Conservation (phyloP, 768 basidiomycete species). For the Dentipellis sp. region DNA sequence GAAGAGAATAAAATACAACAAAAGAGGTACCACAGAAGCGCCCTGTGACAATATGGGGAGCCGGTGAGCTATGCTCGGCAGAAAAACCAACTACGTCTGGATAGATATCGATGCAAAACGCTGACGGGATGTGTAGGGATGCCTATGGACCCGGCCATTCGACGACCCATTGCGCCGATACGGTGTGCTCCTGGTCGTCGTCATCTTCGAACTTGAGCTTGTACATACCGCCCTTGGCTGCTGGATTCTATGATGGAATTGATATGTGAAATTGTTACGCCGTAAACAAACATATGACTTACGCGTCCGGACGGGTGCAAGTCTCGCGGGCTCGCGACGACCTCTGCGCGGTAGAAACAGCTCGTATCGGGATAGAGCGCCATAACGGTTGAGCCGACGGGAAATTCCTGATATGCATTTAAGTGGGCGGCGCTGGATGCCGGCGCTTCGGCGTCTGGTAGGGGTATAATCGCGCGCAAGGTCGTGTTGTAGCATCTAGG, state of each 20-base stretch:
- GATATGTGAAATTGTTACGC: constrained; percentile 7
- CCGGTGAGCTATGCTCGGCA: too few species aligned
- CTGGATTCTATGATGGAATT: constrained; percentile 11
- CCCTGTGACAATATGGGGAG: too few species aligned
- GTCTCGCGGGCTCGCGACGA: constrained; percentile 56
- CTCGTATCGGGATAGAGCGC: constrained; percentile 89
- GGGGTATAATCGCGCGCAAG: constrained; percentile 62
- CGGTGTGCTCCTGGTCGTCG: constrained; percentile 71
- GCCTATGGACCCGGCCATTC: constrained; percentile 52
- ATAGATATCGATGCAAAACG: not conserved
- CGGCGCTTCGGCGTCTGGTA: constrained; percentile 63
- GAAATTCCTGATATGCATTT: constrained; percentile 63
- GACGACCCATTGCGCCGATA: constrained; percentile 73
- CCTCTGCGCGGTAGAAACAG: constrained; percentile 84
- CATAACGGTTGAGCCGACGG: constrained; percentile 65
- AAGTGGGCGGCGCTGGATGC: constrained; percentile 53
- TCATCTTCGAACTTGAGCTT: constrained; percentile 86
- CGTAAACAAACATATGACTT: constrained; percentile 9
- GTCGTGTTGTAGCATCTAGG: constrained; percentile 60
- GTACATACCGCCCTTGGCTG: constrained; percentile 48
- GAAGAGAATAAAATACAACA: too few species aligned
- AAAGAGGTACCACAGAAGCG: too few species aligned
- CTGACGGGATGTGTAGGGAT: not conserved
- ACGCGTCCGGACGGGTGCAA: constrained; percentile 28
- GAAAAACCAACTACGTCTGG: too few species aligned